Evolutionary conservation across 2,329 filamentous ascomycete species (phyloP), one percentile per base, ranked within the genome.

Genomic region (Colletotrichum sp.): DNA sequence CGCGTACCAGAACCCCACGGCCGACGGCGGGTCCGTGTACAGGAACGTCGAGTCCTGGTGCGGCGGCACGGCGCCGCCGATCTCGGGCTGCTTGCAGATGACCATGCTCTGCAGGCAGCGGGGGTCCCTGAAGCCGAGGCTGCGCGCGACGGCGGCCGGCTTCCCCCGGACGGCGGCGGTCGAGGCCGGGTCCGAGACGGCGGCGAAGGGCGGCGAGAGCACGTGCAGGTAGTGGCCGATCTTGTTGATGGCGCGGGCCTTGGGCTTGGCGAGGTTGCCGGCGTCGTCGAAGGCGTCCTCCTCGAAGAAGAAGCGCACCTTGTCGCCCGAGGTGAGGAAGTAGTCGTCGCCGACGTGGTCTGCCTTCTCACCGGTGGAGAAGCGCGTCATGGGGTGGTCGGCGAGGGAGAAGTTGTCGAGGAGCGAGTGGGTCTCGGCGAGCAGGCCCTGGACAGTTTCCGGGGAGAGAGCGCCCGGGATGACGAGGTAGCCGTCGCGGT

Each of bases 61-160:
- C 27, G 95, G 92, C 1, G 94, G 95, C 59, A 98, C 97, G 3
- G 94, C 94, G 27, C 95, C 96, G 32, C 97, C 97, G 69, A 98
- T 98, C 85, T 98, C 95, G 27, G 97, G 96, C 86, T 98, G 96
- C 85, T 99, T 99, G 91, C 96, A 98, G 80, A 99, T 98, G 32
- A 98, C 90, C 97, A 99, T 99, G 83, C 94, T 97, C 88, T 99
- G 97, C 68, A 99, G 88, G 75, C 90, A 91, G 25, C 94, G 88
- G 3, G 96, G 95, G 83, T 98, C 95, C 6, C 79, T 80, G 86
- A 96, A 98, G 4, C 94, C 94, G 13, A 98, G 88, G 11, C 90
- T 90, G 60, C 87, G 87, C 1, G 96, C 95, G 16, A 98, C 92
- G 7, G 89, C 91, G 1, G 87, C 88, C 1, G 90, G 90, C n/a